Evolutionary conservation across 2,329 filamentous ascomycete genomes (phyloP), one percentile per base, ranked within the genome.

Genomic region (Claviceps sp.): DNA sequence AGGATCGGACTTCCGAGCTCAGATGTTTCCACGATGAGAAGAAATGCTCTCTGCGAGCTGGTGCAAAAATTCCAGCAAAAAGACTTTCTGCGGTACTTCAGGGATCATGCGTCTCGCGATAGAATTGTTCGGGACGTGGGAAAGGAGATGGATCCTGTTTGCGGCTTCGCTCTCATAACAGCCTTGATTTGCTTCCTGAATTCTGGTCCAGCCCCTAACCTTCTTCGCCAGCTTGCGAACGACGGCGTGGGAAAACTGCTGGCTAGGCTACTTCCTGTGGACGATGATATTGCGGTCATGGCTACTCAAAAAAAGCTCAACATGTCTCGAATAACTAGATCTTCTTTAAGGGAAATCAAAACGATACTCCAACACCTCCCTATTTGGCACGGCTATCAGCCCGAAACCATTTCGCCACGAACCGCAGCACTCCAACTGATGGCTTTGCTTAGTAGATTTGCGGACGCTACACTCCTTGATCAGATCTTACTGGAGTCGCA

Each of bases 51-150:
- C 43, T 65, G 84, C 4, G 81, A 85, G 56, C 63, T 85, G 43
- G 75, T 75, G 1, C 71, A 75, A 45, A 81, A 79, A 59, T 70
- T 84, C 43, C 74, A 76, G 48, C 71, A 83, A 48, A 81, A 82
- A 59, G 72, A 72, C 1, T 89, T 86, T 59, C 71, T 79, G 30
- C 72, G 74, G 18, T 82, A 86, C 55, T 89, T 95, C 59, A 75
- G 85, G 20, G 83, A 89, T 55, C 83, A 88, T 57, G 80, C 81
- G 6, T 79, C 85, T 52, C 85, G 88, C 55, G 76, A 81, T 51
- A 78, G 77, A 34, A 72, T 96, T 16, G 77, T 88, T 50, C 73
- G 77, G 45, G 76, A 78, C 43, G 71, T 86, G 9, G 74, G 72
- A 1, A 71, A 72, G 48, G 79, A 84, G 60, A 67, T 72, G 1